Evolutionary conservation across 2,329 filamentous ascomycete genomes (phyloP).

Genomic region (Pestalotiopsis sp.): DNA sequence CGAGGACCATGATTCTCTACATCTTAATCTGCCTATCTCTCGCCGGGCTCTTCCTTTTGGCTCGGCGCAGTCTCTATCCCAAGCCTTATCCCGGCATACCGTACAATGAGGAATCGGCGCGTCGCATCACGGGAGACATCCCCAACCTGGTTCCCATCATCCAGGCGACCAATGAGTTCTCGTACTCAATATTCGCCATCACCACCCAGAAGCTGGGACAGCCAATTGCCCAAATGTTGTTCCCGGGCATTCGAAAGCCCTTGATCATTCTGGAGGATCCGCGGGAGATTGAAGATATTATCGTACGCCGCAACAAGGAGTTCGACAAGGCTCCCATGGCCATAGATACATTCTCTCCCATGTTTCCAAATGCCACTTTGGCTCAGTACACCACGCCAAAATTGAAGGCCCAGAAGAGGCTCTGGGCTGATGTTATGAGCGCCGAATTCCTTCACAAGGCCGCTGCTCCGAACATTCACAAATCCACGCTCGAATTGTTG

Average conservation of each 20-base stretch:
- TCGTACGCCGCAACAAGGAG: constrained; percentile 23
- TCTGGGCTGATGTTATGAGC: constrained; percentile 19
- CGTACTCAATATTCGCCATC: neutral
- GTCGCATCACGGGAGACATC: neutral
- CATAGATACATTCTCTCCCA: constrained; percentile 23
- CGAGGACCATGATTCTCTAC: neutral
- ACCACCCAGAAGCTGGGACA: constrained; percentile 9
- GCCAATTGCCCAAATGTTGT: constrained; percentile 19
- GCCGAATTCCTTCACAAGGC: constrained; percentile 20
- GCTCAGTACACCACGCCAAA: constrained; percentile 13
- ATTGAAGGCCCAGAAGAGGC: constrained; percentile 16
- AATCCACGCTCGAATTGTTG: constrained; percentile 13
- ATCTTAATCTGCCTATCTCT: neutral
- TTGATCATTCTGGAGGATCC: constrained; percentile 24
- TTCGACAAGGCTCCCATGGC: constrained; percentile 32
- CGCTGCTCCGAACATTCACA: constrained; percentile 17
- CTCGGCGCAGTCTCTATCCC: neutral
- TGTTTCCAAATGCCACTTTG: constrained; percentile 24
- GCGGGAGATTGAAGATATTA: constrained; percentile 23
- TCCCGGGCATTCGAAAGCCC: constrained; percentile 20
- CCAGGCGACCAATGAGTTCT: neutral
- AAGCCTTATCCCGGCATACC: neutral
- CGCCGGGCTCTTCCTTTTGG: neutral
- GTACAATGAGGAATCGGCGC: neutral
- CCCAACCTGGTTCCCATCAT: neutral